These are phyloP conservation scores for Licmophora abbreviata DNA, from an alignment of 108 stramenopile genomes.

Conservation along the genomic window DNA sequence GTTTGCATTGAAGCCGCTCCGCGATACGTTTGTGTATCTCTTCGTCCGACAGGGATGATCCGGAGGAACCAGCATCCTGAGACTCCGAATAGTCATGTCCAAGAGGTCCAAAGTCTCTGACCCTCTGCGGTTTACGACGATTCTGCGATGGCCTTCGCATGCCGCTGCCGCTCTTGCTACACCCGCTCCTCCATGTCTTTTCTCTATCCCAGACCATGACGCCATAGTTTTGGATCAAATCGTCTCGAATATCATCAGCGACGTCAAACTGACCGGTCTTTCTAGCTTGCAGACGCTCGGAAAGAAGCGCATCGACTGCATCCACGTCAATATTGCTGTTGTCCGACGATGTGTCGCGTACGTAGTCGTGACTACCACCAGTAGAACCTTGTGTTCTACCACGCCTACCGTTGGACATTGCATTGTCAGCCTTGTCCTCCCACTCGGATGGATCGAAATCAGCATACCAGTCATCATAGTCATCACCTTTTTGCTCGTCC, in stretches of 20 bases:
- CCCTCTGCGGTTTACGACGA: constrained; percentile 7
- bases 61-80: constrained; percentile 30
- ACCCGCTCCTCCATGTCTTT: constrained; percentile 33
- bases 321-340: constrained; percentile 36
- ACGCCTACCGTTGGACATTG: background rate
- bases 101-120: constrained; percentile 47
- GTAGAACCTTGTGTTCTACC: constrained; percentile 2
- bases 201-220: constrained; percentile 46
- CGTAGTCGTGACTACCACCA: constrained; percentile 27
- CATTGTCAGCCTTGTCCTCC: constrained; percentile 1
- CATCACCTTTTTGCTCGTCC: constrained; percentile 3
- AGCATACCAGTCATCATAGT: constrained; percentile 33
- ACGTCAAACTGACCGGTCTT: constrained; percentile 37
- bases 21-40: constrained; percentile 57
- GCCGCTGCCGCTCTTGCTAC: constrained; percentile 22
- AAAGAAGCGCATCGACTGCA: constrained; percentile 35
- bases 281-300: constrained; percentile 30
- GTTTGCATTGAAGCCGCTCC: constrained; percentile 51
- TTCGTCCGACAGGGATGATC: constrained; percentile 29
- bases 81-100: constrained; percentile 69
- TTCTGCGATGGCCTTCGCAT: constrained; percentile 6
- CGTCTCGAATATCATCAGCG: constrained; percentile 69
- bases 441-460: constrained; percentile 31
- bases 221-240: constrained; percentile 42
- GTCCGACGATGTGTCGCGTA: constrained; percentile 41